Percentiles rank a stretch among this genome's conserved stretches.
Evolutionary conservation across 2,329 filamentous ascomycete species (phyloP).

Genomic region (Pseudogymnoascus sp.): DNA sequence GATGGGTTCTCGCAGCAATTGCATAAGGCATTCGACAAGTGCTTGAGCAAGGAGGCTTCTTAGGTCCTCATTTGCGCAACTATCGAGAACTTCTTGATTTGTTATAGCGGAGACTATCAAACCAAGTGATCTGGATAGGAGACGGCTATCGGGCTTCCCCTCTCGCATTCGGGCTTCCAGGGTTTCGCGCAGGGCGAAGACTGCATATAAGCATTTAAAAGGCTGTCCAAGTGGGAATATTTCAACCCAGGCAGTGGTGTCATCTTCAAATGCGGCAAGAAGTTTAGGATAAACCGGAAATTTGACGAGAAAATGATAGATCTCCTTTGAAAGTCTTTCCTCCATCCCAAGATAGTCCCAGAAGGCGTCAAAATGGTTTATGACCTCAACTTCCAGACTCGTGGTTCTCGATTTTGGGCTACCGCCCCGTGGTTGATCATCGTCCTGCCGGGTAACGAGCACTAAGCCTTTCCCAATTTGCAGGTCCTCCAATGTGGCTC

Average conservation of each 20-base stretch:
- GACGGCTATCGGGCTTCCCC: constrained; percentile 11
- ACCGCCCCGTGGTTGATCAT: constrained; percentile 36
- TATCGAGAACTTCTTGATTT: constrained; percentile 45
- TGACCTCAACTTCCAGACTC: constrained; percentile 68
- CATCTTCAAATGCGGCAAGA: constrained; percentile 49
- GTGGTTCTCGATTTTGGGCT: constrained; percentile 45
- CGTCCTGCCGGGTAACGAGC: constrained; percentile 54
- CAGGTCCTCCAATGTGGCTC: constrained; percentile 60
- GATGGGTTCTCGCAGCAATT: constrained; percentile 31
- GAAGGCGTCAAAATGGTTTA: constrained; percentile 74
- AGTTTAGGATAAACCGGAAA: constrained; percentile 62
- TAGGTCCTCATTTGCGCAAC: constrained; percentile 36
- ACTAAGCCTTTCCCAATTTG: constrained; percentile 57
- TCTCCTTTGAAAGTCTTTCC: constrained; percentile 59
- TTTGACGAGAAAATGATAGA: constrained; percentile 62
- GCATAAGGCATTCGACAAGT: constrained; percentile 50
- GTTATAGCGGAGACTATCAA: constrained; percentile 55
- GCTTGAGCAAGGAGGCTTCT: constrained; percentile 44
- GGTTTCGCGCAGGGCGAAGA: constrained; percentile 59
- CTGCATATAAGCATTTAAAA: constrained; percentile 66
- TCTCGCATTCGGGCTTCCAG: constrained; percentile 31
- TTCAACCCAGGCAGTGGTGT: constrained; percentile 45
- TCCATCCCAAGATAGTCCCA: constrained; percentile 74
- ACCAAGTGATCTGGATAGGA: constrained; percentile 37
- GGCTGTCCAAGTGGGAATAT: constrained; percentile 63